Evolutionary conservation across 83 land plant genomes (phyloP).

Genomic region (Diphasiastrum complanatum): DNA sequence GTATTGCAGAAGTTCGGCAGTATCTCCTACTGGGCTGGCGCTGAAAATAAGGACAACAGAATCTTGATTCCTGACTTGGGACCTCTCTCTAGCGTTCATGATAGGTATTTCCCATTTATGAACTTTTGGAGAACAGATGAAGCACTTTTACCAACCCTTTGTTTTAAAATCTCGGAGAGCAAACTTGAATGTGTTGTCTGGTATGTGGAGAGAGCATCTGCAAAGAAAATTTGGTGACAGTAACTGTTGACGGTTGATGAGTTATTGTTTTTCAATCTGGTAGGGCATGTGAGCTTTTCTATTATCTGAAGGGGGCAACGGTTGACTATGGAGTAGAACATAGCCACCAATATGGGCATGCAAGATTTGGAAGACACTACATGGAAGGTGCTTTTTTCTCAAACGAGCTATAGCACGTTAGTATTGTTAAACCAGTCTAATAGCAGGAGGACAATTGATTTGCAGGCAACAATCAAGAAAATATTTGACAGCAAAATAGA

Average conservation of each 20-base stretch:
- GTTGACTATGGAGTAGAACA: slow-evolving; percentile 11
- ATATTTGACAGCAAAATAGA: too few relatives aligned
- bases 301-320: slow-evolving; percentile 10
- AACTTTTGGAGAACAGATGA: too few relatives aligned
- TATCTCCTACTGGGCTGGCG: too few relatives aligned
- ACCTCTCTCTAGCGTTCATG: too few relatives aligned
- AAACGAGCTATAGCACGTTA: too few relatives aligned
- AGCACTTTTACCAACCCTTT: not conserved
- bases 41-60: too few relatives aligned
- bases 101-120: not conserved
- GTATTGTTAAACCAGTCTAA: not conserved
- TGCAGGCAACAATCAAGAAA: too few relatives aligned
- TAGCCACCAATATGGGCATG: slow-evolving; percentile 2
- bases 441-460: too few relatives aligned
- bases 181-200: not conserved
- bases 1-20: too few relatives aligned
- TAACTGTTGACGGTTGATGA: not conserved
- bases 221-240: not conserved
- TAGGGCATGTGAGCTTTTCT: slow-evolving; percentile 12
- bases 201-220: not conserved
- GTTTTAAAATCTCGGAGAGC: not conserved
- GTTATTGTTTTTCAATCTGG: too few relatives aligned
- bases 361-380: slow-evolving; percentile 6
- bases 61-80: not conserved
- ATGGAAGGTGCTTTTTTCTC: not conserved